A percentile compares a stretch with the other conserved stretches of the same genome.
phyloP scores from a whole-genome alignment of 257 asterid genomes.

The Knoxia roxburghii region DNA sequence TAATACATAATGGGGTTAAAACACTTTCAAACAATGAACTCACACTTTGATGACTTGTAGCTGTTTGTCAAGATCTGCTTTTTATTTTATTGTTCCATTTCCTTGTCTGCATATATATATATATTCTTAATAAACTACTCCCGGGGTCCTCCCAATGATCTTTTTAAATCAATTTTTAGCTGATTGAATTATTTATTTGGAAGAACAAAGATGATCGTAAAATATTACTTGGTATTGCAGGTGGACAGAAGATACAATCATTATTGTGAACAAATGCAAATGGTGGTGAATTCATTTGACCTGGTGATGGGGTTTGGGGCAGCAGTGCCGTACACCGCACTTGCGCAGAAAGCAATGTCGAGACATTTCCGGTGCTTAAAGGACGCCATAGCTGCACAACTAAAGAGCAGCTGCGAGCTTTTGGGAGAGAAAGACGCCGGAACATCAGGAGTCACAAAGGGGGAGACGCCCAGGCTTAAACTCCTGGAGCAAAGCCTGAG shows the following conservation, averaged over 20 bases:
- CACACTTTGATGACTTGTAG: too few species aligned
- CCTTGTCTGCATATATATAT: neutral
- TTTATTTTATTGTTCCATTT: neutral
- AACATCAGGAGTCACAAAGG: constrained; percentile 71
- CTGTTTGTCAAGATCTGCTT: too few species aligned
- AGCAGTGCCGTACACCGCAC: constrained; percentile 81
- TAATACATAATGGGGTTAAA: too few species aligned
- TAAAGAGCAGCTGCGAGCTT: constrained; percentile 64
- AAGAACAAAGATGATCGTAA: too few species aligned
- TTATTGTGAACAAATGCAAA: constrained; percentile 97
- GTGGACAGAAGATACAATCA: constrained; percentile 90
- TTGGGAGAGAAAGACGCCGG: constrained; percentile 83
- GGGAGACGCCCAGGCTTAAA: constrained; percentile 89
- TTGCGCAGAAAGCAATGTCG: constrained; percentile 95
- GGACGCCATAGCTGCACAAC: constrained; percentile 69
- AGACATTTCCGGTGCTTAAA: constrained; percentile 86
- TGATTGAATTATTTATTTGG: too few species aligned
- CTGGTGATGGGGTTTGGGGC: constrained; percentile 94
- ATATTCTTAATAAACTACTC: too few species aligned
- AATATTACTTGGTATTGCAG: constrained; percentile 26
- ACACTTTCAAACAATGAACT: too few species aligned
- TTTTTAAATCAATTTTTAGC: too few species aligned
- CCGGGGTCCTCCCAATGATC: too few species aligned
- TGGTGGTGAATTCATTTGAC: constrained; percentile 96
- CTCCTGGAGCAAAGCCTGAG: constrained; percentile 76